These are phyloP conservation scores for Chlamydomonas sphaeroides DNA, from an alignment of 139 green algal species.

Conservation along the genomic window DNA sequence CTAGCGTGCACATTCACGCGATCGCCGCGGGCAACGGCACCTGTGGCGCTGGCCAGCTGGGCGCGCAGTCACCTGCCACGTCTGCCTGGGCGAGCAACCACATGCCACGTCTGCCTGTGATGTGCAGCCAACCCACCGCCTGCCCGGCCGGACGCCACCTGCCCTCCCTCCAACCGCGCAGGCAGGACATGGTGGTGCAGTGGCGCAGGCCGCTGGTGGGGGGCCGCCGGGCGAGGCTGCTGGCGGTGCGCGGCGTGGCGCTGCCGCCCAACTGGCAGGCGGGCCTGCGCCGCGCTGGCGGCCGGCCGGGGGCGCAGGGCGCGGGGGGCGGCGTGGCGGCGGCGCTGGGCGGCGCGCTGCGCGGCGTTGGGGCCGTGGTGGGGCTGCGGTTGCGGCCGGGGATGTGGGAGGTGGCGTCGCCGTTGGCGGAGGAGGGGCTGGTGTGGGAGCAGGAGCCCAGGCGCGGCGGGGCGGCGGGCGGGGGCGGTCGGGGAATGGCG, in stretches of 20 bases:
- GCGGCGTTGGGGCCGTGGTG: neutral
- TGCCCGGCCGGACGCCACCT: too few relatives aligned
- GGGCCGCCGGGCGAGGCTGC: neutral
- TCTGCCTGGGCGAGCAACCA: too few relatives aligned
- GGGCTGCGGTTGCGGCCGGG: neutral
- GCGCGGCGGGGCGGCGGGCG: neutral
- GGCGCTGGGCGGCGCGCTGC: neutral
- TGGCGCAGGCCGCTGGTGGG: neutral
- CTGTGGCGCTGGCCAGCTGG: too few relatives aligned
- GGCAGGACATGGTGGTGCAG: neutral
- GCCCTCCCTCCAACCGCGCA: too few relatives aligned
- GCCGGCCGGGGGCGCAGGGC: neutral
- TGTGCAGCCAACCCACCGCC: too few relatives aligned
- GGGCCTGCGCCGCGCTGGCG: neutral
- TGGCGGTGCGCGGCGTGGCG: neutral
- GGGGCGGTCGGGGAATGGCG: neutral
- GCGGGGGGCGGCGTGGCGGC: neutral
- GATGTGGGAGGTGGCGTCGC: slow-evolving; percentile 1
- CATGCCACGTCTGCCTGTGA: too few relatives aligned
- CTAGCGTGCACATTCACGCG: too few relatives aligned
- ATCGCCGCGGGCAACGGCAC: too few relatives aligned
- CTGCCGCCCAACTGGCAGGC: neutral
- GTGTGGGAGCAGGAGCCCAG: neutral
- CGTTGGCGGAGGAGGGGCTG: neutral
- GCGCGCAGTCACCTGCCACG: too few relatives aligned